phyloP scores from a whole-genome alignment of 768 basidiomycete genomes.

The Russula emetica region DNA sequence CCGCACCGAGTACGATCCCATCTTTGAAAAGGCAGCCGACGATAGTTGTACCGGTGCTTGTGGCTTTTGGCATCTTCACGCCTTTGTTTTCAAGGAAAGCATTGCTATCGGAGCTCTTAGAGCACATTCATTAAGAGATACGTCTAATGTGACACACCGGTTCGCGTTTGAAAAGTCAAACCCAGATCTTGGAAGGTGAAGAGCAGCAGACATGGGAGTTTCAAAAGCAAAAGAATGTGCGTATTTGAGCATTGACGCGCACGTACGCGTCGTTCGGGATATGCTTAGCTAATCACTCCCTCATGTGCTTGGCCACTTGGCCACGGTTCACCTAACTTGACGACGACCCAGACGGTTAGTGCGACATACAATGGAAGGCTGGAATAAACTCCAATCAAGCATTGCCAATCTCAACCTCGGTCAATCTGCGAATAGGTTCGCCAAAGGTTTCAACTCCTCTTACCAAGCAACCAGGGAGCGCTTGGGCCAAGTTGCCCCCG shows the following conservation, averaged over 20 bases:
- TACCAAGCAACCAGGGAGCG: slow-evolving; percentile 86
- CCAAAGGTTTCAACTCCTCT: slow-evolving; percentile 75
- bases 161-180: slow-evolving; percentile 77
- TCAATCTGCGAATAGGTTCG: slow-evolving; percentile 68
- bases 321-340: slow-evolving; percentile 3
- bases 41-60: slow-evolving; percentile 95
- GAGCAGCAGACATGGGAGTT: slow-evolving; percentile 42
- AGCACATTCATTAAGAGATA: not conserved
- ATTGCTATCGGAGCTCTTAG: slow-evolving; percentile 46
- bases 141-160: slow-evolving; percentile 42
- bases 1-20: slow-evolving; percentile 92
- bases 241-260: not conserved
- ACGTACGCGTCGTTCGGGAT: slow-evolving; percentile 22
- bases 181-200: slow-evolving; percentile 47
- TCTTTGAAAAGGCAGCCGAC: slow-evolving; percentile 92
- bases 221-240: not conserved
- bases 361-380: slow-evolving; percentile 43
- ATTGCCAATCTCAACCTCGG: slow-evolving; percentile 63
- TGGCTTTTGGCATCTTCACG: slow-evolving; percentile 72
- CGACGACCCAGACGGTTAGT: slow-evolving; percentile 3
- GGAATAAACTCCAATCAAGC: slow-evolving; percentile 65
- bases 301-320: not conserved
- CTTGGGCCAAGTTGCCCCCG: slow-evolving; percentile 81
- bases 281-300: slow-evolving; percentile 6
- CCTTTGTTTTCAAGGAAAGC: slow-evolving; percentile 68